Evolutionary conservation across 2,329 filamentous ascomycete species (phyloP).

Genomic region (Aspergillus sp.): DNA sequence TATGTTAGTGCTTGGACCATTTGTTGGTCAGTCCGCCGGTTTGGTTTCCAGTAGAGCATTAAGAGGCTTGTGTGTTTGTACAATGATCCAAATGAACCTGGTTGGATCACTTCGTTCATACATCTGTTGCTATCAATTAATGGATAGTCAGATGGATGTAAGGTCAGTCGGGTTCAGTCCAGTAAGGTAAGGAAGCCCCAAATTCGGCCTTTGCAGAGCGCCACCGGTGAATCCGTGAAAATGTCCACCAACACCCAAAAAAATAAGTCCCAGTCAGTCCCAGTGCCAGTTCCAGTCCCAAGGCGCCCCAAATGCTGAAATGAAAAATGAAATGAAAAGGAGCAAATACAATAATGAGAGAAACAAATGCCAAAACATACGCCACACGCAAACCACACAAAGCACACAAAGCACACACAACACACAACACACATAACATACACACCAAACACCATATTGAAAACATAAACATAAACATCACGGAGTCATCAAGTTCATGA

Average conservation of each 20-base stretch:
- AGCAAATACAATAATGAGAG: constrained; percentile 11
- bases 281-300: constrained; percentile 2
- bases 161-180: too few relatives aligned
- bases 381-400: constrained; percentile 19
- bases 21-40: too few relatives aligned
- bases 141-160: too few relatives aligned
- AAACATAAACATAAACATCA: constrained; percentile 31
- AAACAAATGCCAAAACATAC: constrained; percentile 19
- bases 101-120: too few relatives aligned
- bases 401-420: constrained; percentile 24
- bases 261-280: neutral
- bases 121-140: too few relatives aligned
- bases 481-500: constrained; percentile 32
- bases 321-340: constrained; percentile 16
- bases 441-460: constrained; percentile 20
- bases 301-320: constrained; percentile 7
- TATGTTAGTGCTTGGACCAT: too few relatives aligned
- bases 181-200: too few relatives aligned
- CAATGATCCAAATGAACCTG: too few relatives aligned
- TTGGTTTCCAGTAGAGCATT: too few relatives aligned
- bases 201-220: neutral
- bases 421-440: constrained; percentile 26
- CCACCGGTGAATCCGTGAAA: neutral
- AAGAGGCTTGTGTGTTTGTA: too few relatives aligned
- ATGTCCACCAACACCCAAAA: constrained; percentile 4